Conservation (phyloP, 163 green algal species). For the Chlamydomonas reinhardtii region DNA sequence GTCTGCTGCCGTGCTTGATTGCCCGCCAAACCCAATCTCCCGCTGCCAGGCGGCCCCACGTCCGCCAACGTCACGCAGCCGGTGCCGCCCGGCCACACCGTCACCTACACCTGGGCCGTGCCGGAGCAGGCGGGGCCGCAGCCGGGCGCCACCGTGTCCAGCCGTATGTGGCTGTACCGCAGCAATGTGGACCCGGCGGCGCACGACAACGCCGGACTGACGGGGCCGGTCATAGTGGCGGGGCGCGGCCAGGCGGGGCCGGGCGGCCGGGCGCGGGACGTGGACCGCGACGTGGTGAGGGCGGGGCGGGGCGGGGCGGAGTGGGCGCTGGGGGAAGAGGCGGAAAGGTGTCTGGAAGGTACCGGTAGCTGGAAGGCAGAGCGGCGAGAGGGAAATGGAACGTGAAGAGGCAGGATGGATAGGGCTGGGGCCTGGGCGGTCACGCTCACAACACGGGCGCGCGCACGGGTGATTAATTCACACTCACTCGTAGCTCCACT, state of each 20-base stretch:
- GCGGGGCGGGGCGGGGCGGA: too few species aligned
- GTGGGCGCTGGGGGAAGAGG: too few species aligned
- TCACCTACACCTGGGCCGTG: constrained; percentile 15
- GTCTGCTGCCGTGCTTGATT: not conserved
- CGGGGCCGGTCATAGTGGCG: constrained; percentile 77
- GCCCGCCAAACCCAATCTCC: too few species aligned
- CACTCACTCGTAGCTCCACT: too few species aligned
- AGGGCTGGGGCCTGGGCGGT: too few species aligned
- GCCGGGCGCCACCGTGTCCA: not conserved
- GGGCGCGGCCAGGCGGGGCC: constrained; percentile 51
- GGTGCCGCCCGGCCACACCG: constrained; percentile 11
- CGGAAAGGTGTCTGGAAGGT: too few species aligned
- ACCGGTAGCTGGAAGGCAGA: too few species aligned
- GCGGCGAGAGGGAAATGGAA: too few species aligned
- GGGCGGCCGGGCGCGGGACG: constrained; percentile 39
- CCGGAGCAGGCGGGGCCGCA: constrained; percentile 4
- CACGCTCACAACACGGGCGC: too few species aligned
- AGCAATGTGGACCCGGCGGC: constrained; percentile 56
- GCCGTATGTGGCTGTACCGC: constrained; percentile 63
- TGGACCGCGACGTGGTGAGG: constrained; percentile 66
- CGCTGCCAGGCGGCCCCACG: not conserved
- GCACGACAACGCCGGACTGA: constrained; percentile 74
- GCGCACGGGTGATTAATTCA: too few species aligned
- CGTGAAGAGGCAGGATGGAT: too few species aligned
- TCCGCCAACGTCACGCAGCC: not conserved